A percentile compares a stretch with the other conserved stretches of the same genome.
phyloP scores from a whole-genome alignment of 345 rosid genomes.

The Eucalyptus brandiana region DNA sequence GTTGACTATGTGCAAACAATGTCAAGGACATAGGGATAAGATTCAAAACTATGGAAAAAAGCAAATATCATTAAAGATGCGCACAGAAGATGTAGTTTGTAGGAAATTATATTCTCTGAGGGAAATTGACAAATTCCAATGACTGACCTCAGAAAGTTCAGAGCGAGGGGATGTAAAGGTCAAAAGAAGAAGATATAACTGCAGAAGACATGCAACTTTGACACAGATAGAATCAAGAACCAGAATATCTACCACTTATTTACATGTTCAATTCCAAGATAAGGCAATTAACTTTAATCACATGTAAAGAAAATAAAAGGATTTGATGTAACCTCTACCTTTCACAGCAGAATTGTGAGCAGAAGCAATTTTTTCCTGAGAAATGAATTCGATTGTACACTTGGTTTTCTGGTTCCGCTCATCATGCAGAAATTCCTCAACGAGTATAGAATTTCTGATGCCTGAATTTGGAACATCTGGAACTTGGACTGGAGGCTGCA shows the following conservation, averaged over 20 bases:
- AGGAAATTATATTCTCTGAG: neutral
- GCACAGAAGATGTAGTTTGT: neutral
- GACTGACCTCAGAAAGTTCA: neutral
- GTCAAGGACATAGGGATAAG: neutral
- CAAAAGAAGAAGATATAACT: neutral
- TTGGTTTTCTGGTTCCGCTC: constrained; percentile 14
- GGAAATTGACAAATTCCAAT: neutral
- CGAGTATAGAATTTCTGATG: constrained; percentile 4
- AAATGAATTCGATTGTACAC: constrained; percentile 23
- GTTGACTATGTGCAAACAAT: neutral
- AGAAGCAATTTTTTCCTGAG: constrained; percentile 32
- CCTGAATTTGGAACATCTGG: neutral
- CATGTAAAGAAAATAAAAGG: neutral
- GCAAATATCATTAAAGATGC: neutral
- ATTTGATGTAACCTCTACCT: constrained; percentile 26
- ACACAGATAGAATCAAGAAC: neutral
- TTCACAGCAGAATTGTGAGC: constrained; percentile 88
- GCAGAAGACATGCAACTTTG: neutral
- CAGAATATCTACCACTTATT: neutral
- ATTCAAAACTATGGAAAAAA: neutral
- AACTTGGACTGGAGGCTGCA: neutral
- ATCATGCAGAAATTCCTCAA: neutral
- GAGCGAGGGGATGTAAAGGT: neutral
- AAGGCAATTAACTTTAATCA: neutral
- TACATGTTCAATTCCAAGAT: neutral